Evolutionary conservation across 257 asterid genomes (phyloP), one percentile per base, ranked within the genome.

Genomic region (Penstemon barbatus): DNA sequence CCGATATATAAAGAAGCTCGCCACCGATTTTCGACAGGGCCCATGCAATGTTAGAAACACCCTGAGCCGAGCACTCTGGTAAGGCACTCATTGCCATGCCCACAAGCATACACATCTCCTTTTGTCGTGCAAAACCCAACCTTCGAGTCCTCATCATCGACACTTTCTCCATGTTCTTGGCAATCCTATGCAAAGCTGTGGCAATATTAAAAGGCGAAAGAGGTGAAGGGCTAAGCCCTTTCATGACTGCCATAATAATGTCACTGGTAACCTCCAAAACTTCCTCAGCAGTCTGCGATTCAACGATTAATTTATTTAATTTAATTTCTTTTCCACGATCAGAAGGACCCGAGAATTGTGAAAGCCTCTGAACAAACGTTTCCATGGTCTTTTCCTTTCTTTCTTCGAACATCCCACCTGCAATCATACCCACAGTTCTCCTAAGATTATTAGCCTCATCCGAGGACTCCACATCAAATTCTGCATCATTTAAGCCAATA

Each of bases 91-190:
- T 93, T 25, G 96, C 99, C 83, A 93, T 83, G 54, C 91, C 94
- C 39, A 93, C 99, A 70, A 93, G 99, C 95, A 93, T 86, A 58
- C 80, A 83, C 97, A 93, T 88, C 78, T 93, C 97, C 49, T 79
- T 87, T 60, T 81, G 91, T 63, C 99, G 84, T 2, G 99, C 96
- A 58, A 93, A 90, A 18, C 96, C 82, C 74, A 90, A 74, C 71
- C 96, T 81, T 4, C 80, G 84, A 5, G 81, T 79, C 76, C 80
- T 85, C 59, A 69, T 55, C 97, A 89, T 83, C 4, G 88, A 85
- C 68, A 85, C 95, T 64, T 85, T 93, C 82, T 90, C 99, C 99
- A 90, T 93, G 81, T 87, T 93, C 82, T 88, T 93, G n/a, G 96
- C 99, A 39, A 93, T 89, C 75, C 99, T 85, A 60, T 90, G 99